A percentile compares a stretch with the other conserved stretches of the same genome.
Conservation (phyloP, 2,329 filamentous ascomycete genomes). For the Nectriaceae sp. region DNA sequence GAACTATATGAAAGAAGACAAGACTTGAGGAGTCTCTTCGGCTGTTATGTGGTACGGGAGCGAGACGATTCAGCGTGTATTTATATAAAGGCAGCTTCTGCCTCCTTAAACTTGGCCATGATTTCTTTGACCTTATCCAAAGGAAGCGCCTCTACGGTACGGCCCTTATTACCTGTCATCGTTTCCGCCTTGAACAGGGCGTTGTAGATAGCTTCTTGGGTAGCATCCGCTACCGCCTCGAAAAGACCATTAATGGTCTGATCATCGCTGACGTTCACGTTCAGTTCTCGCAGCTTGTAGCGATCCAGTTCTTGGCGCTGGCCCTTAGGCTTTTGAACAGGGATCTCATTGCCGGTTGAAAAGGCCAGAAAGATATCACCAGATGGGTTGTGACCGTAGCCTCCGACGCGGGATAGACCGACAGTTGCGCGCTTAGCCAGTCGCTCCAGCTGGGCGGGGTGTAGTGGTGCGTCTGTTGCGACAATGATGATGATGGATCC, state of each 20-base stretch:
- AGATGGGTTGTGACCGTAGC: constrained; percentile 59
- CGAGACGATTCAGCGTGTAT: too few relatives aligned
- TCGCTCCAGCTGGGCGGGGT: constrained; percentile 56
- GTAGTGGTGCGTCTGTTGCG: constrained; percentile 62
- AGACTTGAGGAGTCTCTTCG: too few relatives aligned
- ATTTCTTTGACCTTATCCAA: constrained; percentile 45
- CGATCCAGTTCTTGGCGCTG: constrained; percentile 40
- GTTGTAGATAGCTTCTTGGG: constrained; percentile 69
- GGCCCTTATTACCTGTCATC: constrained; percentile 54
- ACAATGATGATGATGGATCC: constrained; percentile 63
- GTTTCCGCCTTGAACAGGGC: constrained; percentile 62
- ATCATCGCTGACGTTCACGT: constrained; percentile 48
- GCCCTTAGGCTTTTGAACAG: constrained; percentile 38
- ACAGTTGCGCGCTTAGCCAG: constrained; percentile 61
- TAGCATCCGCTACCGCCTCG: constrained; percentile 61
- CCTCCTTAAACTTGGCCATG: constrained; percentile 37
- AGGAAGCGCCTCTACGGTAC: constrained; percentile 51
- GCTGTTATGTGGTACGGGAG: too few relatives aligned
- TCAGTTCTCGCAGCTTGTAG: constrained; percentile 37
- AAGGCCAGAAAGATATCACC: constrained; percentile 67
- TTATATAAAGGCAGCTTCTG: not conserved
- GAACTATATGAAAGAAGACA: too few relatives aligned
- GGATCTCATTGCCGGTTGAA: constrained; percentile 55
- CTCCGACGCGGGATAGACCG: constrained; percentile 59
- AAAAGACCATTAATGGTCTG: constrained; percentile 62